Evolutionary conservation across 83 land plant genomes (phyloP), one percentile per base, ranked within the genome.

Genomic region (Picea engelmannii): DNA sequence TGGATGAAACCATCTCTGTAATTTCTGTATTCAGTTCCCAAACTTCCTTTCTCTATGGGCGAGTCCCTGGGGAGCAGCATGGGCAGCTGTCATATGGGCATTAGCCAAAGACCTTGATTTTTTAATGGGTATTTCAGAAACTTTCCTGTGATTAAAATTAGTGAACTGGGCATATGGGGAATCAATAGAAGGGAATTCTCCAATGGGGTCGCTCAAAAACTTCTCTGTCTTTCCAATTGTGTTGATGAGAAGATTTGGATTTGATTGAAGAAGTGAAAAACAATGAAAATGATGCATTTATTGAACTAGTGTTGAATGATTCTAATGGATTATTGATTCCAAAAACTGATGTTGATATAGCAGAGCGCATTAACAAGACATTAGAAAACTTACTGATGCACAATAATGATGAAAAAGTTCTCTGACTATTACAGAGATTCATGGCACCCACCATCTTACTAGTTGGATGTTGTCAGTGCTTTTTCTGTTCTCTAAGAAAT

Each of bases 1-100:
- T 67, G 71, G 71, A 44, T 35, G n/a, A 40, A 68, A 68, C 16
- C 42, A 44, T 35, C 73, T 68, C 38, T 68, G 44, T 18, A 68
- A 40, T 68, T 27, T 35, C 16, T 68, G 73, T 68, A 40, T 68
- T 44, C 44, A 68, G 31, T 68, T 68, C n/a, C 24, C 73, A 68
- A 68, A 68, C 44, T 31, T 7, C 38, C 40, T 27, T 31, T 27
- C 69, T 24, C 69, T 66, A 24, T 68, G 40, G 40, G 15, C 35
- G 38, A 17, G 71, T 16, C 6, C 17, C 20, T 31, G 42, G 17
- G 18, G 40, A 68, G 40, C 42, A 68, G 15, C 58, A 55, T 55
- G 15, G 58, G 18, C 70, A 27, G 70, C 27, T 13, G 40, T 31
- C 42, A 68, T 68, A 68, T 68, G 42, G 71, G 42, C 42, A 68